Evolutionary conservation across 1,284 basidiomycete genomes (phyloP), one percentile per base, ranked within the genome.

Genomic region (Hypsizygus ulmarius): DNA sequence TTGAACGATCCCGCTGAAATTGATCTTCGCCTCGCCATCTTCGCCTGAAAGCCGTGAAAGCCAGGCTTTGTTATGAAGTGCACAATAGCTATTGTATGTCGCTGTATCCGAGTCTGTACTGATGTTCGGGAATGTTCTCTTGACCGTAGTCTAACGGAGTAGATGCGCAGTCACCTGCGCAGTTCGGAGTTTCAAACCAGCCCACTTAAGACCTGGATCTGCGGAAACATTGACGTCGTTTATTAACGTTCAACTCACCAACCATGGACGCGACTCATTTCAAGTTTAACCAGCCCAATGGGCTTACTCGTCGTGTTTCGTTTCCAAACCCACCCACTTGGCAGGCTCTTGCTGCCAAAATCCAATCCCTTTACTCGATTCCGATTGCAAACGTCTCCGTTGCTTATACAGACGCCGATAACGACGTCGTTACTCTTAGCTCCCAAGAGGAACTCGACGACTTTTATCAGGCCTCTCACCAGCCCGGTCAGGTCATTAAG

Each of bases 1-100:
- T 69, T 90, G 64, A 90, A 90, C 66, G 70, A 90, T 63, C 87
- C 87, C 8, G 73, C 63, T 37, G 81, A 79, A 16, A 81, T 87
- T 42, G 81, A 87, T 56, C 69, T 76, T 42, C 74, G 77, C 28
- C 62, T 88, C 47, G 75, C 70, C 15, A 87, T 88, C 58, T 89
- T 86, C 60, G 84, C 82, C 39, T 87, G 67, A 75, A 44, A 12
- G 30, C 39, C 16, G 5, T 37, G 28, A 75, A 44, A 12, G 30
- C 39, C 16, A 3, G 32, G 28, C 28, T 11, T 25, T 27, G 38
- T 37, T 14, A 39, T 43, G 29, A 39, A 43, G 25, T 38, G 40
- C 25, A 5, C n/a, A 32, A 4, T 18, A 3, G n/a, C 19, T 32
- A 1, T 15, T 21, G 28, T 43, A 30, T n/a, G n/a, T n/a, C n/a